Evolutionary conservation across 148 eudicot species (phyloP), one percentile per base, ranked within the genome.

Genomic region (Rhododendron ovatum): DNA sequence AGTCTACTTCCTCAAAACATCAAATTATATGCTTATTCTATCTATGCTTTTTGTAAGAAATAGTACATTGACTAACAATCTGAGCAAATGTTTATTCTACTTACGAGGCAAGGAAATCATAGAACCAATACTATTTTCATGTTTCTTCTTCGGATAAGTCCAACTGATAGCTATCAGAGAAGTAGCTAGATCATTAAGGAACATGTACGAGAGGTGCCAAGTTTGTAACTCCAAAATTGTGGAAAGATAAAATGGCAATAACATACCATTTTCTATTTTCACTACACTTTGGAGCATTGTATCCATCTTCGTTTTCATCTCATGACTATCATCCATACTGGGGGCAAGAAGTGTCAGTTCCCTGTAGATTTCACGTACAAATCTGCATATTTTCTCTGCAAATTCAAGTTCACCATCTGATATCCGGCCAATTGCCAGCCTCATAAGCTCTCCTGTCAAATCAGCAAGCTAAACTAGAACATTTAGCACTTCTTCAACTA

Each of bases 371-470:
- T 95, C 95, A 55, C 98, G 96, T 83, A 90, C 98, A 90, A 98
- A 98, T 37, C 89, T 91, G 91, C 99, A 98, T 85, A 98, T 98
- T 90, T 90, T 93, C 90, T 93, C 89, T 33, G 99, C 98, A 87
- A 90, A 93, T 48, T 93, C 96, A 80, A 94, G 92, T 89, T 98
- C 99, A 57, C 98, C 99, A 61, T 98, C 98, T 33, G 99, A 98
- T 90, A 98, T 93, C 82, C 98, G 94, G 84, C 98, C 91, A 82
- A 95, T 95, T n/a, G 99, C 99, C 87, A 95, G 86, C 89, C 99
- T 93, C 99, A 98, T 98, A 81, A 98, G 87, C 95, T 98, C 99
- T 67, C 99, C 99, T 4, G 99, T 98, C 91, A 98, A 91, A 88
- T 98, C 99, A 3, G 99, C 96, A 90, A 98, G 95, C 99, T 98